phyloP scores from a whole-genome alignment of 2,329 filamentous ascomycete genomes.

The Fonsecaea nubica region DNA sequence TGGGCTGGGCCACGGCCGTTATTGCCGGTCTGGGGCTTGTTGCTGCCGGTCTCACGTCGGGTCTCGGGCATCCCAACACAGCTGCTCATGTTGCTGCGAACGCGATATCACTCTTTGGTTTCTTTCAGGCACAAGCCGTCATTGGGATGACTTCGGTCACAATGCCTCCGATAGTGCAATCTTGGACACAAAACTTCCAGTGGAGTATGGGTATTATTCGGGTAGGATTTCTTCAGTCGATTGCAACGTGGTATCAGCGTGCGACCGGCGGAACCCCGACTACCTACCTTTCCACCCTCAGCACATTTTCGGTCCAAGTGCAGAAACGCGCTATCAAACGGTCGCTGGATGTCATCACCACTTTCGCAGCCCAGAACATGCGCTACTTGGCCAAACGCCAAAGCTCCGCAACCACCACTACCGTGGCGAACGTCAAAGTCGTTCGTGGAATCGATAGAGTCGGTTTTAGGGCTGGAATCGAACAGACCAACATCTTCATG shows the following conservation, averaged over 20 bases:
- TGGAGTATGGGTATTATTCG: slow-evolving; percentile 98
- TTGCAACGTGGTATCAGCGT: slow-evolving; percentile 95
- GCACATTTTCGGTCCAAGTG: slow-evolving; percentile 80
- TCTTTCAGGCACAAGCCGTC: slow-evolving; percentile 94
- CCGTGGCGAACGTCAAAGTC: slow-evolving; percentile 58
- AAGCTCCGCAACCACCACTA: slow-evolving; percentile 52
- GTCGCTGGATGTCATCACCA: slow-evolving; percentile 51
- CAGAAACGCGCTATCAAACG: slow-evolving; percentile 62
- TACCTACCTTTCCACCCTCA: slow-evolving; percentile 75
- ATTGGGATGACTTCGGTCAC: slow-evolving; percentile 81
- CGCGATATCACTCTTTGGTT: slow-evolving; percentile 89
- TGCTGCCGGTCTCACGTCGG: slow-evolving; percentile 86
- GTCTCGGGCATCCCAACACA: slow-evolving; percentile 89
- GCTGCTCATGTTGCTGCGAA: slow-evolving; percentile 94
- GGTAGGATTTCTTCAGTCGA: slow-evolving; percentile 82
- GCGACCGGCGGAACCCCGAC: slow-evolving; percentile 86
- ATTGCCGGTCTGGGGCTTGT: slow-evolving; percentile 84
- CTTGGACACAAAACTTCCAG: slow-evolving; percentile 97
- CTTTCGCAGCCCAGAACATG: slow-evolving; percentile 25
- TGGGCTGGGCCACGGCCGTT: slow-evolving; percentile 87
- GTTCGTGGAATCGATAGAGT: slow-evolving; percentile 88
- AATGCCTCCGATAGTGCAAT: slow-evolving; percentile 83
- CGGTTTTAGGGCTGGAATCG: slow-evolving; percentile 82
- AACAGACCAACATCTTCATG: slow-evolving; percentile 90
- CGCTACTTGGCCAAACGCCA: slow-evolving; percentile 61